These are phyloP conservation scores for Rhizopogon vulgaris DNA, from an alignment of 768 basidiomycete species.

Conservation along the genomic window DNA sequence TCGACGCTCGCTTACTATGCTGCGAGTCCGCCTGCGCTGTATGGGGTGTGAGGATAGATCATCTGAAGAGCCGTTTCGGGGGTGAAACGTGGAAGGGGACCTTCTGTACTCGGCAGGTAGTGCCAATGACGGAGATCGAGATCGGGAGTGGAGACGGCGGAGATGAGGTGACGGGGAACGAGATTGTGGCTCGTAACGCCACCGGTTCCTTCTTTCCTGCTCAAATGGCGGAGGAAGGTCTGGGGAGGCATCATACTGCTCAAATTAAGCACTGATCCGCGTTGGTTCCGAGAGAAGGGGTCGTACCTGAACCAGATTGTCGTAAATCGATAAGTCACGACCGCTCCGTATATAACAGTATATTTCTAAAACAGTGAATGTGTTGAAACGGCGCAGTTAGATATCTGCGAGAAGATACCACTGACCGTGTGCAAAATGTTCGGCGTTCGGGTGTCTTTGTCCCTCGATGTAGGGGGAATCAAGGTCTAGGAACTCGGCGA, in stretches of 20 bases:
- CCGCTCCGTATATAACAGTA: conserved; percentile 86
- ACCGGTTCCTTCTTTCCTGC: conserved; percentile 18
- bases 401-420: conserved; percentile 3
- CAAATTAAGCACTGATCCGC: conserved; percentile 7
- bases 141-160: conserved; percentile 18
- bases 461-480: conserved; percentile 54
- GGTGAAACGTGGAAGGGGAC: neutral
- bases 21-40: conserved; percentile 3
- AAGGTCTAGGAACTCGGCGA: conserved; percentile 87
- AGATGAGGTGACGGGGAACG: conserved; percentile 18
- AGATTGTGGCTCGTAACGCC: conserved; percentile 22
- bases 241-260: conserved; percentile 54
- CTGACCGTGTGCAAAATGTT: conserved; percentile 91
- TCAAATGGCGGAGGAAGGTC: conserved; percentile 32
- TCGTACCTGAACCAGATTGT: conserved; percentile 71
- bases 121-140: conserved; percentile 3
- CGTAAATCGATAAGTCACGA: conserved; percentile 77
- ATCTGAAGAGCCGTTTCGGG: conserved; percentile 6
- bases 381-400: neutral
- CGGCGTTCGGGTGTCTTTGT: conserved; percentile 62
- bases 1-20: neutral
- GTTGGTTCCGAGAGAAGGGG: neutral
- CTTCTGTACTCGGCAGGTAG: conserved; percentile 5
- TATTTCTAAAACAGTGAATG: conserved; percentile 50
- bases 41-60: neutral